A percentile compares a stretch with the other conserved stretches of the same genome.
phyloP scores from a whole-genome alignment of 805 yeast species.

The Saturnispora saitoi region DNA sequence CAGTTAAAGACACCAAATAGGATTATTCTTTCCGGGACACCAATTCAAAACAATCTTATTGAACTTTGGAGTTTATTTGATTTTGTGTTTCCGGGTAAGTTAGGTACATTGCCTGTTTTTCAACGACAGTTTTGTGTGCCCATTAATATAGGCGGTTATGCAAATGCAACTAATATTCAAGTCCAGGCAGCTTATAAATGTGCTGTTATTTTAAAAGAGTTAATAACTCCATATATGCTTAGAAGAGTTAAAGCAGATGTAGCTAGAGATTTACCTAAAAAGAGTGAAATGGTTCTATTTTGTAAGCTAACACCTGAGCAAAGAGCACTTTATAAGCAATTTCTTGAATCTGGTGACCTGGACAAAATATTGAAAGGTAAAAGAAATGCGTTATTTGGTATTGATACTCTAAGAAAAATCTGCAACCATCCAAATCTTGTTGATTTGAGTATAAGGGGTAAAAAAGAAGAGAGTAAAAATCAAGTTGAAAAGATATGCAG shows the following conservation, averaged over 20 bases:
- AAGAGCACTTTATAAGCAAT: slow-evolving; percentile 62
- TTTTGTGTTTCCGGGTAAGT: slow-evolving; percentile 86
- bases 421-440: slow-evolving; percentile 94
- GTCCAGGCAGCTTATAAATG: slow-evolving; percentile 95
- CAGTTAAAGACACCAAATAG: slow-evolving; percentile 78
- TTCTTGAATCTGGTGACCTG: slow-evolving; percentile 69
- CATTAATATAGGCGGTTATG: slow-evolving; percentile 95
- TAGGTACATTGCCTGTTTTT: slow-evolving; percentile 92
- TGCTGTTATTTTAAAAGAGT: slow-evolving; percentile 81
- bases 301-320: slow-evolving; percentile 78
- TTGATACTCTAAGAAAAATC: slow-evolving; percentile 81
- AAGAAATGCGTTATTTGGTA: slow-evolving; percentile 79
- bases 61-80: slow-evolving; percentile 96
- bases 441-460: slow-evolving; percentile 31
- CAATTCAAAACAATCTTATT: slow-evolving; percentile 85
- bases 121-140: slow-evolving; percentile 89
- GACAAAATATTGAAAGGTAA: slow-evolving; percentile 63
- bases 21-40: slow-evolving; percentile 88
- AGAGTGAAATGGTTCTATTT: slow-evolving; percentile 88
- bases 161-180: slow-evolving; percentile 91
- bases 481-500: slow-evolving; percentile 31
- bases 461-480: slow-evolving; percentile 10
- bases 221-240: slow-evolving; percentile 82
- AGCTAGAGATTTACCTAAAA: slow-evolving; percentile 88
- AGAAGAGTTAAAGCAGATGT: slow-evolving; percentile 89